Base-by-base conservation (phyloP, 148 eudicot genomes). In the Simmondsia chinensis region DNA sequence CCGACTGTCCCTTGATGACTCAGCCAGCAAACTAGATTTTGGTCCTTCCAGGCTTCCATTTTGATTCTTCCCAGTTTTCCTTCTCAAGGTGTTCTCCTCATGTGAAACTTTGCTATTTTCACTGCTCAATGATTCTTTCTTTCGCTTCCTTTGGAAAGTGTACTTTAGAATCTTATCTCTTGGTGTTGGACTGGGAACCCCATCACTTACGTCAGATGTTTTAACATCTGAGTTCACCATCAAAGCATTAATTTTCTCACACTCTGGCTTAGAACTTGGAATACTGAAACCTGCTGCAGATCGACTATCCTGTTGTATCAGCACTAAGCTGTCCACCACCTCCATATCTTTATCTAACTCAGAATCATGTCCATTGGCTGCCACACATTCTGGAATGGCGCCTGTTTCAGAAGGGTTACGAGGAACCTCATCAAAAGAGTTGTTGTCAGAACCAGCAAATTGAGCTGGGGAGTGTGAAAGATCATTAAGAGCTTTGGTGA, bases 1-100 rank as follows among this genome's bases (percentile, higher is more conserved):
- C 33, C 66, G 48, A 48, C 69, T 72, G 48, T 71, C 75, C 9
- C 63, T 58, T 22, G 86, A 64, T 31, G 81, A 68, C 30, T 72
- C 85, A 51, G 56, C 16, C 20, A 14, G 36, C 23, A 58, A 49
- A 47, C 54, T 43, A 45, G 66, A 48, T 35, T 44, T 60, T 51
- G 54, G 46, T n/a, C 18, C 54, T 27, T 61, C 71, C 8, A 51
- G 40, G 39, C 52, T 23, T 17, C 38, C 51, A 59, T 54, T 56
- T 47, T 66, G 67, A 31, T 33, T 50, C 48, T 68, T 83, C 36
- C 33, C 64, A 3, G 22, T 51, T 42, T 34, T 49, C 33, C 42
- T 48, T 49, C 59, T 52, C 35, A 16, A 44, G 39, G 55, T 48
- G 38, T 21, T 47, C 29, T 59, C 62, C 39, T 57, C 75, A 33